Percentiles rank a stretch among this genome's conserved stretches.
Evolutionary conservation across 345 rosid species (phyloP).

Genomic region (Isatis tinctoria): DNA sequence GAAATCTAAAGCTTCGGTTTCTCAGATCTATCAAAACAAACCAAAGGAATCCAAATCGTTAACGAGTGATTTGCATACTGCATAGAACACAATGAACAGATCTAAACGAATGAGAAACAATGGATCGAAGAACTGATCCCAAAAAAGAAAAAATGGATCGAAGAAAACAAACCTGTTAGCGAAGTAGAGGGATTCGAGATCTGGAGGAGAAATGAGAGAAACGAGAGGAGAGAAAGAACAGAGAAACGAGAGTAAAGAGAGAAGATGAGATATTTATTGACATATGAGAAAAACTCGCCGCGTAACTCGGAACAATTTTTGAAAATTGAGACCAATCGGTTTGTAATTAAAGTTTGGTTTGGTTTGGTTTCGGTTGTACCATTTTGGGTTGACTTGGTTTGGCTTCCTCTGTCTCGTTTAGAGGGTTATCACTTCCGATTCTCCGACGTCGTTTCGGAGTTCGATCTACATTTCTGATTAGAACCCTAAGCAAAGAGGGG

Average conservation of each 20-base stretch:
- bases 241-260: background rate
- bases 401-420: background rate
- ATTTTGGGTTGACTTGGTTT: background rate
- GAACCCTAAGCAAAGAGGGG: conserved; percentile 12
- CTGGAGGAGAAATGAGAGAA: conserved; percentile 11
- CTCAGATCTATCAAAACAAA: conserved; percentile 12
- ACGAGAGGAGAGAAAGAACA: background rate
- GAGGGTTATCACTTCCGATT: too few relatives aligned
- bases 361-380: background rate
- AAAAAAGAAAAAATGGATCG: background rate
- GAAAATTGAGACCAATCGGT: too few relatives aligned
- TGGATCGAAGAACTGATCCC: background rate
- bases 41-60: background rate
- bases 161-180: conserved; percentile 24
- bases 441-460: background rate
- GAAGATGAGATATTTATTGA: conserved; percentile 5
- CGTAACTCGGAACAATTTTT: too few relatives aligned
- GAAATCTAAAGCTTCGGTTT: background rate
- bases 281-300: background rate
- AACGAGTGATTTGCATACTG: background rate
- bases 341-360: background rate
- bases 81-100: background rate
- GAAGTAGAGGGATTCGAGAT: conserved; percentile 10
- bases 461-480: background rate
- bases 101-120: conserved; percentile 13